Evolutionary conservation across 2,329 filamentous ascomycete genomes (phyloP), one percentile per base, ranked within the genome.

Genomic region (Alternaria brassicicola): DNA sequence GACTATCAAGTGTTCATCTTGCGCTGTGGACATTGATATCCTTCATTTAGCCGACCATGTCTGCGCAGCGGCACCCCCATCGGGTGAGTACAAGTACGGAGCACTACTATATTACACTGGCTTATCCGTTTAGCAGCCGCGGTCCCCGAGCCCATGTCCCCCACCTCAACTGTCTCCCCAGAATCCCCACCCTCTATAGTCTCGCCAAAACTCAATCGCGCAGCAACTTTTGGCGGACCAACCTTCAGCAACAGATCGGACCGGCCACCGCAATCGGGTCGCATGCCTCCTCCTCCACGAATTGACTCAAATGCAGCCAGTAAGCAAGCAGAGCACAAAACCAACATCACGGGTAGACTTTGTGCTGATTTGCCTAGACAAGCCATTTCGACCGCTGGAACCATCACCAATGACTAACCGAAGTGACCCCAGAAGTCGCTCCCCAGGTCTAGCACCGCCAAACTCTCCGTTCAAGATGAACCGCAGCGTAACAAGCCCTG

Each of bases 21-120:
- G 76, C 64, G 71, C 70, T 42, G 68, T 71, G 52, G 86, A 93
- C 70, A 91, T 97, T 59, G 89, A 93, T 73, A 95, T 97, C 67
- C 89, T 90, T 38, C 82, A 88, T 76, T 90, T 97, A 89, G 92
- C 91, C 61, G 92, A 96, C 62, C 93, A 97, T 80, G 76, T 91
- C 61, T 97, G 93, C 77, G 76, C 77, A 43, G 79, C 76, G 57
- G 59, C 76, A 61, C 65, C 73, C 55, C 49, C 49, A 15, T 72
- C 79, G 59, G 72, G 81, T 78, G 79, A 80, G 70, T 83, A 84
- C 35, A 33, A 21, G n/a, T 19, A 41, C n/a, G 43, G 6, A 15
- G 21, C 6, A 25, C 10, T 19, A 49, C 26, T 48, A 47, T 19
- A 25, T 33, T 33, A 33, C 48, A 42, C 15, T 21, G 53, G 46